phyloP scores from a whole-genome alignment of 1,284 basidiomycete species.

The Ganoderma sp. region DNA sequence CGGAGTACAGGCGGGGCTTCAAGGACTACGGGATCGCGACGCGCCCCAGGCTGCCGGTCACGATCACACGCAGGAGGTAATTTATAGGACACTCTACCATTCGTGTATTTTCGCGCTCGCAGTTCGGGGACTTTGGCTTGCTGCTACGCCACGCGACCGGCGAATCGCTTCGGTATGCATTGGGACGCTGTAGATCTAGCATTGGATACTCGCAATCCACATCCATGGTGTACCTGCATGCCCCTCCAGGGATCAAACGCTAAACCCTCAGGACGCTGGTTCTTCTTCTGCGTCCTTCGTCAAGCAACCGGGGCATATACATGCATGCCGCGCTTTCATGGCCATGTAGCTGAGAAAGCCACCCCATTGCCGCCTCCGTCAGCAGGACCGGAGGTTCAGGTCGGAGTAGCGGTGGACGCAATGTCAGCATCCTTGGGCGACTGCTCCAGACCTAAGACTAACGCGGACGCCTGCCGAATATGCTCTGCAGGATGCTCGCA shows the following conservation, averaged over 20 bases:
- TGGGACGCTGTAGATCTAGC: neutral
- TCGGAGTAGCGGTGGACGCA: constrained; percentile 46
- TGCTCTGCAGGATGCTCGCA: constrained; percentile 45
- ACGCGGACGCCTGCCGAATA: constrained; percentile 35
- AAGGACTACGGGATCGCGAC: constrained; percentile 5
- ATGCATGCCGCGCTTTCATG: neutral
- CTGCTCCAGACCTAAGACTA: constrained; percentile 36
- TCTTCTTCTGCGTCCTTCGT: neutral
- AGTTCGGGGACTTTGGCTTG: neutral
- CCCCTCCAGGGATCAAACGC: neutral
- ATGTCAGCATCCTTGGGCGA: constrained; percentile 44
- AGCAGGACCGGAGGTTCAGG: constrained; percentile 33
- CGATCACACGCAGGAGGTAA: neutral
- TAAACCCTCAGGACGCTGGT: neutral
- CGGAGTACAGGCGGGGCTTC: constrained; percentile 1
- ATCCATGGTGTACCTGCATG: neutral
- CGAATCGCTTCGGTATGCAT: neutral
- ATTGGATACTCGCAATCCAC: neutral
- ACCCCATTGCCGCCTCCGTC: constrained; percentile 30
- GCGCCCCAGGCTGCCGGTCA: neutral
- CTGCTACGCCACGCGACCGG: neutral
- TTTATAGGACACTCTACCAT: neutral
- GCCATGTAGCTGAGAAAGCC: constrained; percentile 34
- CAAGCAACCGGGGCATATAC: neutral
- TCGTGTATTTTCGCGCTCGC: neutral